A percentile compares a stretch with the other conserved stretches of the same genome.
Conservation (phyloP, 371 early-diverging fungal genomes). For the Rhizopus arrhizus region DNA sequence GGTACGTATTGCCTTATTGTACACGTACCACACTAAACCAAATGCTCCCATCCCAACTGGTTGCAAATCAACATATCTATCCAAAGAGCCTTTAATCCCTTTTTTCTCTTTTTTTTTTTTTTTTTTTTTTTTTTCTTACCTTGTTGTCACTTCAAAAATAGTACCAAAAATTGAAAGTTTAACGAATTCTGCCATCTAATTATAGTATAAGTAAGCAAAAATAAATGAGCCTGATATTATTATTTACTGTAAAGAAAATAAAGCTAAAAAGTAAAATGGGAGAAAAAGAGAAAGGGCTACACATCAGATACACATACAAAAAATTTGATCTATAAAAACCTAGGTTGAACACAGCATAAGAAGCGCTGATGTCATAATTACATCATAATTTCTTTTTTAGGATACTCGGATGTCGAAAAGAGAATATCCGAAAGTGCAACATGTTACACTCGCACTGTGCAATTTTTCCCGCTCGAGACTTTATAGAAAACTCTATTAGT, state of each 20-base stretch:
- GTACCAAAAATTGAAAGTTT: slow-evolving; percentile 90
- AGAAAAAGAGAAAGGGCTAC: background rate
- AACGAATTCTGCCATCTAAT: slow-evolving; percentile 78
- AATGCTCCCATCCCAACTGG: slow-evolving; percentile 98
- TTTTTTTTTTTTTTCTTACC: slow-evolving; percentile 49
- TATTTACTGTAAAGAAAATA: background rate
- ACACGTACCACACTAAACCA: slow-evolving; percentile 87
- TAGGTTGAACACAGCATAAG: background rate
- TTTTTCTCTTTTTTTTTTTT: background rate
- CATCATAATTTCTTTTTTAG: background rate
- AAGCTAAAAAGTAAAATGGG: slow-evolving; percentile 1
- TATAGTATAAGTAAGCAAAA: background rate
- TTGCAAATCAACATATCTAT: slow-evolving; percentile 86
- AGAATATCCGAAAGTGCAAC: too few species aligned
- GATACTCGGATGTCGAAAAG: background rate
- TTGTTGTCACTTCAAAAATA: slow-evolving; percentile 89
- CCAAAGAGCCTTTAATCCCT: background rate
- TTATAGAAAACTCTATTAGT: too few species aligned
- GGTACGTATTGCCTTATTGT: slow-evolving; percentile 12
- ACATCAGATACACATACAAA: background rate
- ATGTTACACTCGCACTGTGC: too few species aligned
- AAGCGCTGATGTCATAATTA: background rate
- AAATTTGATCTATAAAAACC: background rate
- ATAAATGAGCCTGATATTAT: background rate
- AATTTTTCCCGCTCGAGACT: too few species aligned